Evolutionary conservation across 495 filamentous ascomycete species (phyloP), one percentile per base, ranked within the genome.

Genomic region (Achaetomiella virescens): DNA sequence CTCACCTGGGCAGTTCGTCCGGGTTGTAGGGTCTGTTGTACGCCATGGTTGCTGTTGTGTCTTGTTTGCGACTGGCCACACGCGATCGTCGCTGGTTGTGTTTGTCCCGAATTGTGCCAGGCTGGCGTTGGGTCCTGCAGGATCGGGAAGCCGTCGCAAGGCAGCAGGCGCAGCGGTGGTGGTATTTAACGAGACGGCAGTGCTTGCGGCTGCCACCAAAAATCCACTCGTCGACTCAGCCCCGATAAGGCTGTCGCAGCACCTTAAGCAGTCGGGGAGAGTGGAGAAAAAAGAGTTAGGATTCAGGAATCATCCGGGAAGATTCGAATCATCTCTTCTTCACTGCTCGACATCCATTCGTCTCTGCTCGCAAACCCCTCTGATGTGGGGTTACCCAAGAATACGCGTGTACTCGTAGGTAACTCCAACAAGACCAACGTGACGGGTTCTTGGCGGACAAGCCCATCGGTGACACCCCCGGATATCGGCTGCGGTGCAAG

Each of bases 1-100:
- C 90, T 83, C 77, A 95, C 86, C 90, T 90, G 70, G 93, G 93
- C 56, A 98, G 83, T 71, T 90, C 89, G 75, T 98, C 95, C n/a
- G 92, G 92, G 66, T 98, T 97, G 74, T 88, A 90, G 40, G 82
- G 80, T 64, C 85, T 83, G 69, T 95, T 96, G 80, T 98, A 97
- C 29, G 93, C 93, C 93, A 97, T 98, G 22, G 59, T 72, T 60
- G 48, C 48, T 40, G 36, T 25, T 56, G 54, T 59, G 57, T 37
- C 48, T 29, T 54, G 52, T 17, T 44, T 31, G 37, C 47, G 46
- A 43, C 52, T 55, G 24, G 45, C 46, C 17, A 52, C 24, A 52
- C 31, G 20, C 20, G 49, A 59, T 63, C 45, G 62, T 57, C 53
- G 52, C 36, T 55, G 33, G 59, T 48, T 31, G 61, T 60, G 27